Conservation (phyloP, 371 early-diverging fungal species). For the Mortierella sp. region DNA sequence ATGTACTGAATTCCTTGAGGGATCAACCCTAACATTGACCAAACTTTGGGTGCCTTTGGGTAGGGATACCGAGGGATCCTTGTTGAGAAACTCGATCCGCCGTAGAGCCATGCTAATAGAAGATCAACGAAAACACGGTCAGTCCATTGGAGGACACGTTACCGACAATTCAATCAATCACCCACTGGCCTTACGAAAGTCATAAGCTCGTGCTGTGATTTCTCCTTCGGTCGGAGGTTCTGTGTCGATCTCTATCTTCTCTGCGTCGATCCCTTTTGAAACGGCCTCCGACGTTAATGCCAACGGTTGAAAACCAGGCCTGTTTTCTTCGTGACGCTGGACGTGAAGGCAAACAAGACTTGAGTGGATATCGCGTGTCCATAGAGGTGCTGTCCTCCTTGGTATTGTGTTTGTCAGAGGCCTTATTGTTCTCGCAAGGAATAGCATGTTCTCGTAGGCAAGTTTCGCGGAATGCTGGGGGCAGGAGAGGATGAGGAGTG, state of each 20-base stretch:
- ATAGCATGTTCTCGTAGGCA: slow-evolving; percentile 16
- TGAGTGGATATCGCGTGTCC: slow-evolving; percentile 20
- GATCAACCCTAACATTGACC: slow-evolving; percentile 58
- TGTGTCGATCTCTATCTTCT: not conserved
- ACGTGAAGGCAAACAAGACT: slow-evolving; percentile 10
- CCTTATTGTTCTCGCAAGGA: slow-evolving; percentile 11
- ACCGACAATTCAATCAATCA: no score
- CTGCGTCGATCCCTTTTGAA: not conserved
- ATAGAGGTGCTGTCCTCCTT: slow-evolving; percentile 13
- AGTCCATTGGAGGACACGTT: no score
- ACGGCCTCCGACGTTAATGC: not conserved
- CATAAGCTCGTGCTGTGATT: slow-evolving; percentile 36
- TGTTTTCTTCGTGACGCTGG: not conserved
- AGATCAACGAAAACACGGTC: not conserved
- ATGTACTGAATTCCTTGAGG: slow-evolving; percentile 60
- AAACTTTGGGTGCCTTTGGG: slow-evolving; percentile 54
- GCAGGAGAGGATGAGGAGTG: not conserved
- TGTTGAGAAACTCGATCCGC: slow-evolving; percentile 49
- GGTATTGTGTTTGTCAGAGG: slow-evolving; percentile 21
- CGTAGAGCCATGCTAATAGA: slow-evolving; percentile 61
- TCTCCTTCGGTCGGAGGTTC: slow-evolving; percentile 36
- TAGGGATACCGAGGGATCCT: slow-evolving; percentile 67
- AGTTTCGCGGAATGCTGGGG: not conserved
- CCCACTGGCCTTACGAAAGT: slow-evolving; percentile 31
- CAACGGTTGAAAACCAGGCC: no score